Percentiles rank a stretch among this genome's conserved stretches.
phyloP scores from a whole-genome alignment of 768 basidiomycete species.

The Pleurotus pulmonarius region DNA sequence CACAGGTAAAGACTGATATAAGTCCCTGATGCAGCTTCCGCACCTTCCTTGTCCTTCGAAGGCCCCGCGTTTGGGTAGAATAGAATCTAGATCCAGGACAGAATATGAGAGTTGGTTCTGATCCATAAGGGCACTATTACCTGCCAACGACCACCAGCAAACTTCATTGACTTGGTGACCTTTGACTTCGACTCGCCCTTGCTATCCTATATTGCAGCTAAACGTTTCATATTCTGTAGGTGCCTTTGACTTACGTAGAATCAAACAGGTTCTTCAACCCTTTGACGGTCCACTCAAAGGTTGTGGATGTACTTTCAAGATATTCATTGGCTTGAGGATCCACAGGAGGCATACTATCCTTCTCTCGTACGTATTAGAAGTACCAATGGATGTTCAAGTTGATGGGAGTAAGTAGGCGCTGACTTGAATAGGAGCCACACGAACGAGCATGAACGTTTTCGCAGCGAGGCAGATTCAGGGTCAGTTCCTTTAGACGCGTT shows the following conservation, averaged over 20 bases:
- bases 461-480: no score
- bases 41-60: conserved; percentile 36
- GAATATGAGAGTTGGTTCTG: no score
- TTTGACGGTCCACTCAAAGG: conserved; percentile 76
- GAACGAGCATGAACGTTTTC: no score
- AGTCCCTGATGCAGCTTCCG: conserved; percentile 35
- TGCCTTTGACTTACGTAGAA: conserved; percentile 31
- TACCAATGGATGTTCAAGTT: background rate
- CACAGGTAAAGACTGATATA: conserved; percentile 78
- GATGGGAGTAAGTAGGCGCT: background rate
- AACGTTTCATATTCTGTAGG: background rate
- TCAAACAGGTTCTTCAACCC: conserved; percentile 75
- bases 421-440: background rate
- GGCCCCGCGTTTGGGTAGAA: conserved; percentile 83
- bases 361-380: background rate
- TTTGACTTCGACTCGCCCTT: conserved; percentile 79
- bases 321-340: conserved; percentile 18
- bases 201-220: conserved; percentile 3
- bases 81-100: conserved; percentile 45
- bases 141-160: conserved; percentile 78
- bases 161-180: conserved; percentile 70
- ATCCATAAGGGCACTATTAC: conserved; percentile 23
- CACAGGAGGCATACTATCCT: background rate
- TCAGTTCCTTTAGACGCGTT: no score
- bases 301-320: conserved; percentile 52